These are phyloP conservation scores for Zygosaccharomyces lentus DNA, from an alignment of 805 yeast species.

Conservation along the genomic window DNA sequence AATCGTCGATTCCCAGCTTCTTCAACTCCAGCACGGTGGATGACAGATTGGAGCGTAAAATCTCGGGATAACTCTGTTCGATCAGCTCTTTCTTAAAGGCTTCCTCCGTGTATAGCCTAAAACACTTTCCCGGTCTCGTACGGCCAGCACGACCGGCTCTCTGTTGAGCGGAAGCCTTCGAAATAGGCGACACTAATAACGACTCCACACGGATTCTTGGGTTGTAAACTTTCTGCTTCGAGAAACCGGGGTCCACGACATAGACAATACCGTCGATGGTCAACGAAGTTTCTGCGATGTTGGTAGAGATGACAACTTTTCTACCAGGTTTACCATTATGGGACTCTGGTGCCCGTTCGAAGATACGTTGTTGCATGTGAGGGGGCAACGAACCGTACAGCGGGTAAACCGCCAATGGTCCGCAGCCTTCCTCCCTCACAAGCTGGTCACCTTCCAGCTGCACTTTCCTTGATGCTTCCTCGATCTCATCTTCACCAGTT, in stretches of 20 bases:
- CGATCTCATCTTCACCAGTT: slow-evolving; percentile 98
- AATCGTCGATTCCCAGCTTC: slow-evolving; percentile 90
- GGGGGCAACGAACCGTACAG: slow-evolving; percentile 96
- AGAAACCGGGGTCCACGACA: slow-evolving; percentile 96
- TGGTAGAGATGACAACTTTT: slow-evolving; percentile 86
- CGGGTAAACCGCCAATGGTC: slow-evolving; percentile 87
- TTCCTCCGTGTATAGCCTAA: slow-evolving; percentile 92
- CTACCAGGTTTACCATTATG: slow-evolving; percentile 90
- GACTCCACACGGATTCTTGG: slow-evolving; percentile 96
- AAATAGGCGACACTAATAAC: slow-evolving; percentile 87
- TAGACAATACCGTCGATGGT: slow-evolving; percentile 97
- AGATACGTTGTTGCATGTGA: slow-evolving; percentile 87
- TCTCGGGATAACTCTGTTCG: slow-evolving; percentile 95
- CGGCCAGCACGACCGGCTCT: slow-evolving; percentile 99
- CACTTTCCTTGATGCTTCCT: slow-evolving; percentile 89
- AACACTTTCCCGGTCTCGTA: slow-evolving; percentile 97
- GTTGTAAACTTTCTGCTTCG: slow-evolving; percentile 93
- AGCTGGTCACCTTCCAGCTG: slow-evolving; percentile 85
- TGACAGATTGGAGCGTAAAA: slow-evolving; percentile 82
- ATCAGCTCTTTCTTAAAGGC: slow-evolving; percentile 91
- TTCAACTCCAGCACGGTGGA: slow-evolving; percentile 90
- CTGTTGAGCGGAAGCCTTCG: slow-evolving; percentile 96
- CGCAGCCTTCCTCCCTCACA: slow-evolving; percentile 82
- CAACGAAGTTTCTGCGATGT: slow-evolving; percentile 95
- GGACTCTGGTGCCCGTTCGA: slow-evolving; percentile 78